Conservation (phyloP, 2,329 filamentous ascomycete species). For the Pseudogymnoascus verrucosus region DNA sequence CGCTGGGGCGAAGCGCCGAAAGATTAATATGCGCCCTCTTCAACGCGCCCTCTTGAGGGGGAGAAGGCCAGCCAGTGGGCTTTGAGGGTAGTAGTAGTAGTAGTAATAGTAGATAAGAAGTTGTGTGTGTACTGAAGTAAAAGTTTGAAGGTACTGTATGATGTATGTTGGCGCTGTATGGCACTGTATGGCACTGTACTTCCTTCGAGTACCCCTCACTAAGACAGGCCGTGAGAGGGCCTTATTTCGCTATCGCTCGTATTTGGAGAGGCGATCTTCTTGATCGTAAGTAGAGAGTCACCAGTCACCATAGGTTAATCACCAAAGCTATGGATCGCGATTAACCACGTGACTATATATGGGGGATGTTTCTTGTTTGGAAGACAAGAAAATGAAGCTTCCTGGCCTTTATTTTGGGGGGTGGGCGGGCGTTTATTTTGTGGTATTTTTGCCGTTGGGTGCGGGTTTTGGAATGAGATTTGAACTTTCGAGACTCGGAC, state of each 20-base stretch:
- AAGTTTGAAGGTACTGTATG: not conserved
- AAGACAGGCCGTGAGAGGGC: not conserved
- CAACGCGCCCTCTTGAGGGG: not conserved
- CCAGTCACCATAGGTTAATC: not conserved
- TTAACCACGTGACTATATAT: constrained; percentile 5
- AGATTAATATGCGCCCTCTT: constrained; percentile 1
- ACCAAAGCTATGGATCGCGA: not conserved
- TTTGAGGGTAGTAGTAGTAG: not conserved
- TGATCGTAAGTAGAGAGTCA: constrained; percentile 4
- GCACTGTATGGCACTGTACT: not conserved
- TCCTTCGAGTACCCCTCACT: constrained; percentile 4
- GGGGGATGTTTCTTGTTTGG: not conserved
- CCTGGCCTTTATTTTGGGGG: not conserved
- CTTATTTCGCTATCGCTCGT: constrained; percentile 2
- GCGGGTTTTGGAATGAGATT: constrained; percentile 9
- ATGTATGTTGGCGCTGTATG: not conserved
- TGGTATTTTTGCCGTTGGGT: not conserved
- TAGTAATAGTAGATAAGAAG: not conserved
- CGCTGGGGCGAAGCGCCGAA: constrained; percentile 1
- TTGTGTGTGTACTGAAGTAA: not conserved
- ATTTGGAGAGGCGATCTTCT: constrained; percentile 1
- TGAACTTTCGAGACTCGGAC: constrained; percentile 8
- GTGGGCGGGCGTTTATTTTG: constrained; percentile 1
- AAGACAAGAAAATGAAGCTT: not conserved
- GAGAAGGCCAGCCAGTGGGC: not conserved